Evolutionary conservation across 805 yeast species (phyloP).

Genomic region (Candida vaughaniae): DNA sequence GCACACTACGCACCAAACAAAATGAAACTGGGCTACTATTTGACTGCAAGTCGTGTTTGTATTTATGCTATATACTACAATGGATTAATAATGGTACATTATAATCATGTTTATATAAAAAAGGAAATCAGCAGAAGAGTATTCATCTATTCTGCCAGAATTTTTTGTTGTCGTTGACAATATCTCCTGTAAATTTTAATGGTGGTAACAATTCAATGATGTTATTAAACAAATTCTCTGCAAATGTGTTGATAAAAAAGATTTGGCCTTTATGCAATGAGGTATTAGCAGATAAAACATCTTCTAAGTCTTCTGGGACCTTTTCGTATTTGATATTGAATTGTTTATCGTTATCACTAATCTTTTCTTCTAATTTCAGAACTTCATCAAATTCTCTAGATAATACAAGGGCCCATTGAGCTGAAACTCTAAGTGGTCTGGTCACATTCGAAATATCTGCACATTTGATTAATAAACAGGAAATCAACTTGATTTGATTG

Average conservation of each 20-base stretch:
- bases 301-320: constrained; percentile 40
- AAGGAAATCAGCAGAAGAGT: not conserved
- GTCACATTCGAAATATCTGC: constrained; percentile 96
- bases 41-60: too few relatives aligned
- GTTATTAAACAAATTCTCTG: constrained; percentile 68
- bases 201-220: constrained; percentile 62
- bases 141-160: constrained; percentile 47
- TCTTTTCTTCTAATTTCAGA: constrained; percentile 44
- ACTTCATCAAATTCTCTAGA: constrained; percentile 76
- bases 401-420: constrained; percentile 85
- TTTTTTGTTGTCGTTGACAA: constrained; percentile 50
- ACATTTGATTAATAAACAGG: constrained; percentile 78
- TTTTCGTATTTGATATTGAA: constrained; percentile 23
- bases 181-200: constrained; percentile 53
- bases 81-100: too few relatives aligned
- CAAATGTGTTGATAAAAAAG: constrained; percentile 81
- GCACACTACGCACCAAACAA: too few relatives aligned
- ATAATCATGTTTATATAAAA: not conserved
- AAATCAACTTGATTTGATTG: constrained; percentile 42
- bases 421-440: constrained; percentile 69
- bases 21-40: too few relatives aligned
- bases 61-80: not conserved
- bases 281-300: constrained; percentile 48
- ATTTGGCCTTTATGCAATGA: constrained; percentile 68
- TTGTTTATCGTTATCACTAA: constrained; percentile 5